Evolutionary conservation across 768 basidiomycete genomes (phyloP).

Genomic region (Candolleomyces aberdarensis): DNA sequence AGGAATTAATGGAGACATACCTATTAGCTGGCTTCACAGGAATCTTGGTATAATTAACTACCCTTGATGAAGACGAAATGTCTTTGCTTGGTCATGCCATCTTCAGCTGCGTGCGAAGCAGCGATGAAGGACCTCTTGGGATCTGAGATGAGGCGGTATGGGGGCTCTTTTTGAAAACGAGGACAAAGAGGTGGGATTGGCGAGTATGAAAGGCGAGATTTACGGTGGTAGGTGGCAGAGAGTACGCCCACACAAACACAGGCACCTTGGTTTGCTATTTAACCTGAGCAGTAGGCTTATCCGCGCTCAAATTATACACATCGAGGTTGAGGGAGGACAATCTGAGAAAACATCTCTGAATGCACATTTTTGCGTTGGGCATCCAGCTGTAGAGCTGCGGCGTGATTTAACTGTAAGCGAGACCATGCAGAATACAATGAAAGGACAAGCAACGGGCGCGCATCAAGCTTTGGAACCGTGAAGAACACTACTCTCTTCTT

Average conservation of each 20-base stretch:
- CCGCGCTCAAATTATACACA: conserved; percentile 84
- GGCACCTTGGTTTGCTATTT: conserved; percentile 87
- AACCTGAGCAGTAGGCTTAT: conserved; percentile 66
- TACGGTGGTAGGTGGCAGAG: no score
- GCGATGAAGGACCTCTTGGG: conserved; percentile 77
- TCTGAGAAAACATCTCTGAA: conserved; percentile 83
- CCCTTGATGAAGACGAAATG: conserved; percentile 94
- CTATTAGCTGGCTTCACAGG: conserved; percentile 89
- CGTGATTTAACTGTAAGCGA: neutral
- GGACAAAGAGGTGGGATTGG: no score
- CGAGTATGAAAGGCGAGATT: no score
- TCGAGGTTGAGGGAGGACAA: conserved; percentile 66
- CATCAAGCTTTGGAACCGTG: conserved; percentile 82
- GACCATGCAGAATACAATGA: neutral
- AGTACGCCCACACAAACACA: neutral
- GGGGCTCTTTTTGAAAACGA: conserved; percentile 72
- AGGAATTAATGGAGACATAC: conserved; percentile 33
- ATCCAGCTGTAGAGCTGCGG: conserved; percentile 52
- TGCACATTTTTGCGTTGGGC: conserved; percentile 89
- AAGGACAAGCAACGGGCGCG: conserved; percentile 50
- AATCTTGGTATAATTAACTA: conserved; percentile 82
- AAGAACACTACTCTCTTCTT: conserved; percentile 82
- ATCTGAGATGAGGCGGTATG: conserved; percentile 86
- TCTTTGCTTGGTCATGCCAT: conserved; percentile 83
- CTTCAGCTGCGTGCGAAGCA: conserved; percentile 75